A percentile compares a stretch with the other conserved stretches of the same genome.
These are phyloP conservation scores for Nidularia pulvinata DNA, from an alignment of 768 basidiomycete genomes.

Conservation along the genomic window DNA sequence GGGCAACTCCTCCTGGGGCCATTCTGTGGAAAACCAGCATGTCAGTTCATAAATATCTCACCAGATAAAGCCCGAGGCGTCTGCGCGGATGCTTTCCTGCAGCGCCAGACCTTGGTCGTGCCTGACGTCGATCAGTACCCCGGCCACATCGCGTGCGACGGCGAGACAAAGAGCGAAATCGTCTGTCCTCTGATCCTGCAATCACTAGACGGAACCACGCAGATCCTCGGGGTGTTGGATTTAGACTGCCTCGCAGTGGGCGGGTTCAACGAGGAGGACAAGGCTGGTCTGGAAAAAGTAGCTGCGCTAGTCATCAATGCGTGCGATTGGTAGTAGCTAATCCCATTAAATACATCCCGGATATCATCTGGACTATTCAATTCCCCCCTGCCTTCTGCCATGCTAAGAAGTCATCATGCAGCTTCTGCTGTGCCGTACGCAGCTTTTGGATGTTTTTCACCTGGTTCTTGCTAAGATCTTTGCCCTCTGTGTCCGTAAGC, in stretches of 20 bases:
- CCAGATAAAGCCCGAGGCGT: slow-evolving; percentile 70
- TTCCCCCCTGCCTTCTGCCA: slow-evolving; percentile 29
- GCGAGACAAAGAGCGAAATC: slow-evolving; percentile 87
- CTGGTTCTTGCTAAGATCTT: slow-evolving; percentile 81
- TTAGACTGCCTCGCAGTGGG: slow-evolving; percentile 75
- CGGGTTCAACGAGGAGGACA: slow-evolving; percentile 81
- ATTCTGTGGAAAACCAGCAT: slow-evolving; percentile 92
- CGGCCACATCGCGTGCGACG: slow-evolving; percentile 95
- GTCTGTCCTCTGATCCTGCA: slow-evolving; percentile 71
- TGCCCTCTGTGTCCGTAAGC: slow-evolving; percentile 80
- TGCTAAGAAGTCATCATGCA: slow-evolving; percentile 76
- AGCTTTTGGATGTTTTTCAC: slow-evolving; percentile 80
- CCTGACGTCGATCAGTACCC: slow-evolving; percentile 79
- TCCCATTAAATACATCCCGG: slow-evolving; percentile 2
- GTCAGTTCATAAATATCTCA: slow-evolving; percentile 71
- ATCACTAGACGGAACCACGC: slow-evolving; percentile 22
- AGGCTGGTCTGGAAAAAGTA: slow-evolving; percentile 74
- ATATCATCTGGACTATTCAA: slow-evolving; percentile 8
- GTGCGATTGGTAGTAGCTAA: slow-evolving; percentile 58
- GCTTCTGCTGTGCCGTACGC: slow-evolving; percentile 69
- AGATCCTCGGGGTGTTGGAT: slow-evolving; percentile 69
- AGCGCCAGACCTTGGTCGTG: slow-evolving; percentile 61
- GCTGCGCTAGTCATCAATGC: slow-evolving; percentile 58
- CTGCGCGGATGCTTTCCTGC: slow-evolving; percentile 78
- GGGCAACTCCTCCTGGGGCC: slow-evolving; percentile 70